Conservation (phyloP, 148 eudicot species). For the Rhododendron mucronatum region DNA sequence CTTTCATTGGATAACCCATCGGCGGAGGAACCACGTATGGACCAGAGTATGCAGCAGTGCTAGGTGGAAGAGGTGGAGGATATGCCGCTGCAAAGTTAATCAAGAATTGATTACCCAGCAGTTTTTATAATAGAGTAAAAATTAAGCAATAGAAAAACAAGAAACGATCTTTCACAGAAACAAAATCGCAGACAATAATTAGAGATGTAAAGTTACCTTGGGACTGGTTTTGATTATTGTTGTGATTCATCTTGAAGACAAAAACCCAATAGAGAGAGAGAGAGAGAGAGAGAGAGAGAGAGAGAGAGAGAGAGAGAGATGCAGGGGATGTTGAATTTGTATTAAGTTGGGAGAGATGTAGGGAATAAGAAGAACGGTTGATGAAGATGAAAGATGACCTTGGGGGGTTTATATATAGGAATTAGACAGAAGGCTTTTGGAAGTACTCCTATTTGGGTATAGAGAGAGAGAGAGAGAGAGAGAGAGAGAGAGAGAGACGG, state of each 20-base stretch:
- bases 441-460: neutral
- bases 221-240: conserved; percentile 8
- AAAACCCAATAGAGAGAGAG: too few relatives aligned
- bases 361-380: neutral
- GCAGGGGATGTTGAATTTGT: neutral
- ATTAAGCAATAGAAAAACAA: neutral
- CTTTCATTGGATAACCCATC: conserved; percentile 15
- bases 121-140: neutral
- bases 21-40: conserved; percentile 17
- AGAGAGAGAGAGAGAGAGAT: neutral
- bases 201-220: neutral
- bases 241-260: neutral
- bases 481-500: neutral
- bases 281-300: neutral
- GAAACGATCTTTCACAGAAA: neutral
- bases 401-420: neutral
- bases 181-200: too few relatives aligned
- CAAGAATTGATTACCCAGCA: neutral
- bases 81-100: conserved; percentile 9
- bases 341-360: neutral
- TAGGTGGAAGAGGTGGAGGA: conserved; percentile 1
- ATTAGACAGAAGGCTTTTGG: neutral
- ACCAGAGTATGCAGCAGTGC: conserved; percentile 5
- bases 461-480: neutral
- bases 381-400: neutral